phyloP scores from a whole-genome alignment of 1,284 basidiomycete genomes.

The Boletus nobilissimus region DNA sequence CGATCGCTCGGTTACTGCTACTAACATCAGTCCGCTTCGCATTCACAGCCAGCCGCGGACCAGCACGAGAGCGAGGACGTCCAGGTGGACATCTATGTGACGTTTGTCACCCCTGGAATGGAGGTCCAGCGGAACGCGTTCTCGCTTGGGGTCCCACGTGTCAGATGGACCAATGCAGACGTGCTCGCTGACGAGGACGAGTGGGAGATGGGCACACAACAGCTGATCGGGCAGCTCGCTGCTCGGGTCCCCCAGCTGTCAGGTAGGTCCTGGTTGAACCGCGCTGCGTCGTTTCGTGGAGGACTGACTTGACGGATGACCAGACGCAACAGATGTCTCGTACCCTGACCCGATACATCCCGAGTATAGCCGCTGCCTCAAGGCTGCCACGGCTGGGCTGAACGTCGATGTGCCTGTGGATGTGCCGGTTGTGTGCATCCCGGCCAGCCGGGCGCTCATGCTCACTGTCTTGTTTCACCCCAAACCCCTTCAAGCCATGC shows the following conservation, averaged over 20 bases:
- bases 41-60: too few species aligned
- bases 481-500: background rate
- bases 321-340: constrained; percentile 1
- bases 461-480: background rate
- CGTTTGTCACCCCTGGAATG: background rate
- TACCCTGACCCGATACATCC: constrained; percentile 5
- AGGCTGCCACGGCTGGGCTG: background rate
- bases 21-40: too few species aligned
- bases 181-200: too few species aligned
- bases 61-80: background rate
- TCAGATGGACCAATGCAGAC: background rate
- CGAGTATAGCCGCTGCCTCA: constrained; percentile 6
- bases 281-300: background rate
- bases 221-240: too few species aligned
- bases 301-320: background rate
- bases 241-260: too few species aligned
- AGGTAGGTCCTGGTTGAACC: background rate
- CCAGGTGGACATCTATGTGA: constrained; percentile 16
- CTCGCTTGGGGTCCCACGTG: background rate
- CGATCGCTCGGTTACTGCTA: too few species aligned
- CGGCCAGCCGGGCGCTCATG: background rate
- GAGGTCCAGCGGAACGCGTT: background rate
- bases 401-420: background rate
- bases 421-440: background rate
- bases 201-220: too few species aligned